These are phyloP conservation scores for Fusarium goolgardi DNA, from an alignment of 2,329 filamentous ascomycete genomes.

Conservation along the genomic window DNA sequence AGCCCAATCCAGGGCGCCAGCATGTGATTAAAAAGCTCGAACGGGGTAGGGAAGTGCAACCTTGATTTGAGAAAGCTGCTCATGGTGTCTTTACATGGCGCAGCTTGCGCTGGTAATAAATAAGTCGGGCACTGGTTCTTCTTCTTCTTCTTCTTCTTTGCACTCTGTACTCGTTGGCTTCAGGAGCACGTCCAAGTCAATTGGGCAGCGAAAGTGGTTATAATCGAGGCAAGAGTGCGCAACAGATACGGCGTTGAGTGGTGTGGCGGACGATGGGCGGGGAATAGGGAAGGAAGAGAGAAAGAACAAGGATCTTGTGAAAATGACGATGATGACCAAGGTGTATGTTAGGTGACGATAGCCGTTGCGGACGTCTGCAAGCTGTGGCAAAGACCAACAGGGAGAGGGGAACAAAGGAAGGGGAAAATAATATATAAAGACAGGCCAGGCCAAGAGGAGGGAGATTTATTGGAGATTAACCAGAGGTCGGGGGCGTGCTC, in stretches of 20 bases:
- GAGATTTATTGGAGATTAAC: constrained; percentile 33
- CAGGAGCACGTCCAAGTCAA: constrained; percentile 9
- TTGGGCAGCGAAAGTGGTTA: constrained; percentile 16
- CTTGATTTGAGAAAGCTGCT: constrained; percentile 59
- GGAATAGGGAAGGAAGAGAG: constrained; percentile 30
- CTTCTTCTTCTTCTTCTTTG: constrained; percentile 1
- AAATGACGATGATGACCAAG: constrained; percentile 45
- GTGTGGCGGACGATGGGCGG: constrained; percentile 40
- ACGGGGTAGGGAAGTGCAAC: constrained; percentile 46
- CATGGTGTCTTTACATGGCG: constrained; percentile 54
- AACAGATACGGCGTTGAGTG: constrained; percentile 25
- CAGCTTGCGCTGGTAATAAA: constrained; percentile 44
- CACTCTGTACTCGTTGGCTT: constrained; percentile 23
- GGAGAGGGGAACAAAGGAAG: constrained; percentile 6
- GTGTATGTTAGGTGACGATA: constrained; percentile 28
- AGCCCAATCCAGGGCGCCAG: constrained; percentile 3
- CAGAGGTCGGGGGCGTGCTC: constrained; percentile 30
- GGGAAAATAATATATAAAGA: constrained; percentile 16
- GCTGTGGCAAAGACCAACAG: constrained; percentile 8
- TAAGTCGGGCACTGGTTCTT: constrained; percentile 9
- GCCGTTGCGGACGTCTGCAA: constrained; percentile 17
- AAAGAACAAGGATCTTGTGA: constrained; percentile 39
- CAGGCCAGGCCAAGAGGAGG: constrained; percentile 23
- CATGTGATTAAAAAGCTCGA: constrained; percentile 11
- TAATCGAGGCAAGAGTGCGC: constrained; percentile 23